Evolutionary conservation across 495 filamentous ascomycete genomes (phyloP), one percentile per base, ranked within the genome.

Genomic region (Thozetella sp.): DNA sequence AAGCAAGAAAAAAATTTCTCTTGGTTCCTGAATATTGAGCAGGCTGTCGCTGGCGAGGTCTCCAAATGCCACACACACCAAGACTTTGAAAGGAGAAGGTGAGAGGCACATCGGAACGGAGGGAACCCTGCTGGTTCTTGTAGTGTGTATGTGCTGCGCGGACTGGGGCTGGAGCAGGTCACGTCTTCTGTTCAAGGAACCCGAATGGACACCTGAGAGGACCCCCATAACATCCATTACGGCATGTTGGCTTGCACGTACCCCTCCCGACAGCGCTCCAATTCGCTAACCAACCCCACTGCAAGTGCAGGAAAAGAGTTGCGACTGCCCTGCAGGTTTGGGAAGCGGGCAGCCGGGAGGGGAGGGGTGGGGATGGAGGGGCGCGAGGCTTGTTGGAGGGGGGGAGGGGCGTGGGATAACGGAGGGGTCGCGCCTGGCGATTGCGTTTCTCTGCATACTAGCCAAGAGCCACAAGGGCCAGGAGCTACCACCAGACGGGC

Each of bases 71-170:
- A 37, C 30, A 37, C 30, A 37, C 30, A 37, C 30, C 30, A 37
- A 37, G 15, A 37, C 6, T 15, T 37, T 37, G 43, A 48, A 48
- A 11, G 43, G 4, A 11, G 43, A 20, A 20, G 43, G 43, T 48
- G 10, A 20, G 6, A n/a, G 43, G 20, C 20, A 19, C 11, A 20
- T 37, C 30, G 30, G 15, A 6, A 37, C 6, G 30, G 30, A 37
- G n/a, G 43, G 43, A 13, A 48, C 43, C 43, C 43, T 48, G 43
- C n/a, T 48, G 43, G 43, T 48, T 48, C 43, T 48, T 48, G 43
- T 48, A 48, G n/a, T n/a, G n/a, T n/a, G n/a, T n/a, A n/a, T n/a
- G n/a, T n/a, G n/a, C n/a, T n/a, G n/a, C n/a, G n/a, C n/a, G n/a
- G n/a, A n/a, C n/a, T n/a, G n/a, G n/a, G n/a, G n/a, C n/a, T n/a